Base-by-base conservation (phyloP, 2,329 filamentous ascomycete species). In the Botrytis squamosa region DNA sequence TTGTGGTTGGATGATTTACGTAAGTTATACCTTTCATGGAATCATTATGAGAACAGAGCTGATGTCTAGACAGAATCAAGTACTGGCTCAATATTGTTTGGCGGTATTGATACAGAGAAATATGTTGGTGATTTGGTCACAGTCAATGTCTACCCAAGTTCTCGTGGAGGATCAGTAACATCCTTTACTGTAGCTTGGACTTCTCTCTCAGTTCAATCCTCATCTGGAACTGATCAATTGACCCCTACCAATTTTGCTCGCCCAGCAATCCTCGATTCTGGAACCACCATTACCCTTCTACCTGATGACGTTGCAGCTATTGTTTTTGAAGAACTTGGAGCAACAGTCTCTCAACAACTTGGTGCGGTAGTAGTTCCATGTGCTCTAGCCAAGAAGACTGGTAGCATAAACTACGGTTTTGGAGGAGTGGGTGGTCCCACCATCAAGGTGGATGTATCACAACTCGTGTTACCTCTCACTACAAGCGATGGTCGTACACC, bases 201-300 rank as follows among this genome's bases (percentile, higher is more conserved):
- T 25, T 80, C 78, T 2, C 75, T 82, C 12, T 79, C 77, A 22
- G 80, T 78, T 33, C 79, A 78, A 59, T 77, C 74, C 68, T 78
- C 77, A 44, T 79, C 79, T 12, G 88, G 88, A 18, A 84, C 80
- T 68, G 79, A 80, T 72, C 75, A 78, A 46, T 73, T 82, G 42
- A 81, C 80, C 8, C 69, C 78, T 6, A 36, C 73, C 16, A 76
- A 78, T 74, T 83, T 82, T 57, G 81, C 89, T 0, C 80, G 84
- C 14, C 81, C 85, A 42, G 85, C 88, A 44, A 85, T 90, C 68
- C 85, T 92, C 40, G 90, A 92, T 81, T 90, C 88, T 22, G 92
- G 92, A 73, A 91, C 88, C 75, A 91, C 89, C 60, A 83, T 92
- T 72, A 91, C 88, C 81, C 89, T 91, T 75, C 85, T 94, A 3